Evolutionary conservation across 2,329 filamentous ascomycete species (phyloP), one percentile per base, ranked within the genome.

Genomic region (Ilyonectria sp.): DNA sequence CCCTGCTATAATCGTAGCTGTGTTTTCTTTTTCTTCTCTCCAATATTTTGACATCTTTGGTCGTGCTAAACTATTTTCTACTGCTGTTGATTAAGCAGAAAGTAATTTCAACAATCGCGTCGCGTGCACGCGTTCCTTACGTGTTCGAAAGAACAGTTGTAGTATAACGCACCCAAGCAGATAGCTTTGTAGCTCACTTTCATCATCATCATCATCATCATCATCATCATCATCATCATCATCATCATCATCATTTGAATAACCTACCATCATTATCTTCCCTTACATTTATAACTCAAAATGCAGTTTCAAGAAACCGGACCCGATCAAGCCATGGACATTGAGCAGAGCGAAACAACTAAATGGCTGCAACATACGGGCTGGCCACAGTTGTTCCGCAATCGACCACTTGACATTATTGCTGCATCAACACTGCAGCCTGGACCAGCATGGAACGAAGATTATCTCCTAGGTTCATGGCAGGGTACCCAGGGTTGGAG

Each of bases 301-400:
- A 21, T 29, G 11, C 52, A 55, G 33, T 35, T 35, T 35, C 33
- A 35, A 35, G 33, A 33, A 46, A 46, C n/a, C 33, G 26, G 19
- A 19, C 52, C 33, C 19, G 31, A 55, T 21, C 10, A 55, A 21
- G 19, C 23, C n/a, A 17, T 21, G 31, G 52, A 40, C 5, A 55
- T 50, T 40, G 44, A 63, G 40, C 37, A 63, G 31, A 63, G 46
- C 33, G 60, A 63, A 26, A 63, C 53, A n/a, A 63, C 53, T 17
- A 53, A 53, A 31, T 63, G 60, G 60, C 60, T 57, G 17, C 26
- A 31, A 57, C 44, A 57, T 31, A 49, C 53, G 13, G 17, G 53
- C 15, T 63, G 33, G 60, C 23, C 60, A 37, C 10, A 63, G 21
- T 43, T 40, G n/a, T 63, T 58, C 46, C 52, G 53, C 37, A 52